These are phyloP conservation scores for Fusarium sp. DNA, from an alignment of 2,329 filamentous ascomycete species.

Conservation along the genomic window DNA sequence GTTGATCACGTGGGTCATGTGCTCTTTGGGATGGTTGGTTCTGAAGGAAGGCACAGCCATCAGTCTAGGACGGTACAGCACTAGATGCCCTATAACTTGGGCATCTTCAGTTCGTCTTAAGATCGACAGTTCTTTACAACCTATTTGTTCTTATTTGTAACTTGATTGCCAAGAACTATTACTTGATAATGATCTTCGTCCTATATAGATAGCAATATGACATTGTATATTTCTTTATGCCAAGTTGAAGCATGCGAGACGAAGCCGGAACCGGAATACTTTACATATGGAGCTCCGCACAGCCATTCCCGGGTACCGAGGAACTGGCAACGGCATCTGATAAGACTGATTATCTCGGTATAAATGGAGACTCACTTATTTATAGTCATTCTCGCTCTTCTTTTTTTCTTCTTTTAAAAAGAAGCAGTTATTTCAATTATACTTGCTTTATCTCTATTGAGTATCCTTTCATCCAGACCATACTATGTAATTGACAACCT, in stretches of 20 bases:
- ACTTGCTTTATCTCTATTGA: not conserved
- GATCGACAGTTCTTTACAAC: not conserved
- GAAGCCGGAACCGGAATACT: conserved; percentile 4
- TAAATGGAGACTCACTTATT: not conserved
- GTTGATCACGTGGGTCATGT: conserved; percentile 38
- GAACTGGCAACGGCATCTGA: conserved; percentile 29
- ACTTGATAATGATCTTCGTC: not conserved
- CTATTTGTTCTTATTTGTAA: not conserved
- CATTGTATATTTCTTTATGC: not conserved
- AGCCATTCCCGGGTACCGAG: conserved; percentile 32
- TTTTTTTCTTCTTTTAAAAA: not conserved
- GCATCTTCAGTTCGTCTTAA: conserved; percentile 3
- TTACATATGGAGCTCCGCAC: conserved; percentile 5
- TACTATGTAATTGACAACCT: not conserved
- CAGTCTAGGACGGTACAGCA: conserved; percentile 9
- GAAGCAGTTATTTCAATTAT: too few species aligned
- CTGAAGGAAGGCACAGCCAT: conserved; percentile 15
- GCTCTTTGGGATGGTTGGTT: conserved; percentile 12
- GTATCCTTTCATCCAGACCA: conserved; percentile 2
- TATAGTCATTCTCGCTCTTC: too few species aligned
- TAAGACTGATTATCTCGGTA: conserved; percentile 1
- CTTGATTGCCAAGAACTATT: not conserved
- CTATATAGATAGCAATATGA: not conserved
- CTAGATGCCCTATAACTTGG: conserved; percentile 13
- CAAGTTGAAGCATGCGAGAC: not conserved